Evolutionary conservation across 2,329 filamentous ascomycete species (phyloP).

Genomic region (Orbilia blumenaviensis): DNA sequence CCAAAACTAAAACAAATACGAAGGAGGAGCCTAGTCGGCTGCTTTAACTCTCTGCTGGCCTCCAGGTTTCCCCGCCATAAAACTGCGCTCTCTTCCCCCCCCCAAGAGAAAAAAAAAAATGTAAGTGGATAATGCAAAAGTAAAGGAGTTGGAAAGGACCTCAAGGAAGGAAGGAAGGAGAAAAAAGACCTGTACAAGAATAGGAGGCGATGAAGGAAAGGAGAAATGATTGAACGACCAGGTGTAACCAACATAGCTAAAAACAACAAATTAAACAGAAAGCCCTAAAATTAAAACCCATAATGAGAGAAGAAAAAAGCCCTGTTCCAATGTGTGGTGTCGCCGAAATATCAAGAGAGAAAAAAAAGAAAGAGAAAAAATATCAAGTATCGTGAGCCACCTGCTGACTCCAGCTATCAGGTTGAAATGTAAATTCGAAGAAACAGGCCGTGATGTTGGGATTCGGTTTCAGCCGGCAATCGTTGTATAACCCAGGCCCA

Average conservation of each 20-base stretch:
- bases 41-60: not conserved
- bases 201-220: not conserved
- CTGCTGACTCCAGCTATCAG: too few relatives aligned
- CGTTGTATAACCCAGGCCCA: too few relatives aligned
- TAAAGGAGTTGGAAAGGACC: not conserved
- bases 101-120: too few relatives aligned
- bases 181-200: conserved; percentile 17
- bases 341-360: not conserved
- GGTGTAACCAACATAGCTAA: not conserved
- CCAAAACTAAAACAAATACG: not conserved
- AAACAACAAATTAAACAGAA: not conserved
- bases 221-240: not conserved
- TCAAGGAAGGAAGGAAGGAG: not conserved
- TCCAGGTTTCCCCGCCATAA: not conserved
- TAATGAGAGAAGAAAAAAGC: not conserved
- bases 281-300: conserved; percentile 16
- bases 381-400: not conserved
- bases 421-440: not conserved
- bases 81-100: conserved; percentile 1
- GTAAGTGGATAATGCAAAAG: not conserved
- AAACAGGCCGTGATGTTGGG: too few relatives aligned
- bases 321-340: not conserved
- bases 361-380: not conserved
- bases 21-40: not conserved
- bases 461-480: too few relatives aligned